A percentile compares a stretch with the other conserved stretches of the same genome.
Conservation (phyloP, 768 basidiomycete species). For the Hypsizygus marmoreus region DNA sequence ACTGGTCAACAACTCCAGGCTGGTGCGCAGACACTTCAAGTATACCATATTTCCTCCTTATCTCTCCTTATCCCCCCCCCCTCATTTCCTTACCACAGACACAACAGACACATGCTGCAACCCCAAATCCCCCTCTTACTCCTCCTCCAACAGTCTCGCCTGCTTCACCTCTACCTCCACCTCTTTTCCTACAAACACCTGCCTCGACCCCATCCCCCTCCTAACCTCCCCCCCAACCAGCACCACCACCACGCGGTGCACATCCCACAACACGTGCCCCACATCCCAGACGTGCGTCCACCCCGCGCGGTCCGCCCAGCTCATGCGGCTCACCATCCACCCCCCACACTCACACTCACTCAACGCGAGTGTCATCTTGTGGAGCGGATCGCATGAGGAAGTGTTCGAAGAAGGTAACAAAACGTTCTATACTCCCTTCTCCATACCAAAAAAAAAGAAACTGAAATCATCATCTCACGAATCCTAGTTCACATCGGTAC, state of each 20-base stretch:
- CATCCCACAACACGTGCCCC: too few relatives aligned
- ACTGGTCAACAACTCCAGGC: slow-evolving; percentile 34
- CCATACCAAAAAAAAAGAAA: too few relatives aligned
- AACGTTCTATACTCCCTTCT: slow-evolving; percentile 2
- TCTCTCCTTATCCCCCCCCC: slow-evolving; percentile 28
- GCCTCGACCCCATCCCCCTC: slow-evolving; percentile 58
- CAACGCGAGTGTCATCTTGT: slow-evolving; percentile 53
- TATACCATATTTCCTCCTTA: slow-evolving; percentile 11
- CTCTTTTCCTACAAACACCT: slow-evolving; percentile 31
- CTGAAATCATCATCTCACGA: not conserved
- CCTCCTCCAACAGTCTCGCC: slow-evolving; percentile 20
- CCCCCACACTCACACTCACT: slow-evolving; percentile 14
- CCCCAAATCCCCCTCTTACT: slow-evolving; percentile 40
- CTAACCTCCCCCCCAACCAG: slow-evolving; percentile 41
- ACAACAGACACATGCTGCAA: slow-evolving; percentile 8
- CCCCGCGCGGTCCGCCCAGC: slow-evolving; percentile 48
- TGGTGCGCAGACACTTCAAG: slow-evolving; percentile 56
- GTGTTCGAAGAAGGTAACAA: slow-evolving; percentile 66
- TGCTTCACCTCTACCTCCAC: slow-evolving; percentile 48
- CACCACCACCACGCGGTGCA: slow-evolving; percentile 34
- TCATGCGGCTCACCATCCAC: slow-evolving; percentile 58
- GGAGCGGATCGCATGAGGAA: slow-evolving; percentile 71
- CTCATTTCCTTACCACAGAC: not conserved
- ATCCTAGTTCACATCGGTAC: slow-evolving; percentile 54
- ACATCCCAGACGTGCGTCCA: slow-evolving; percentile 47